phyloP scores from a whole-genome alignment of 1,284 basidiomycete species.

The Malassezia dermatis region DNA sequence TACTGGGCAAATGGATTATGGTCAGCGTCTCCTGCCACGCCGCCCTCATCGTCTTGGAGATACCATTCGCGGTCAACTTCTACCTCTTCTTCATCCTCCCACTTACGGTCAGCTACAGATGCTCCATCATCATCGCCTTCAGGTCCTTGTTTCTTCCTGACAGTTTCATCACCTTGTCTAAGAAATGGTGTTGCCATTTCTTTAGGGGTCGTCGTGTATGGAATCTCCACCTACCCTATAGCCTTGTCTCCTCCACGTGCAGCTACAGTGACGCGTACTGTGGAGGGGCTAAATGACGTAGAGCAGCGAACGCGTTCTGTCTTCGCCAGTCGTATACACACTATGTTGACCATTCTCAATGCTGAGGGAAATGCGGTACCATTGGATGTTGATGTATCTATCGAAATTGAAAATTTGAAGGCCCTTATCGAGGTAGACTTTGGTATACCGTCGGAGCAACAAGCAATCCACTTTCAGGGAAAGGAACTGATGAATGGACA shows the following conservation, averaged over 20 bases:
- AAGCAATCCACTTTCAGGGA: constrained; percentile 26
- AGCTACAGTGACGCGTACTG: neutral
- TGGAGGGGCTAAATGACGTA: neutral
- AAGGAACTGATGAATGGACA: constrained; percentile 21
- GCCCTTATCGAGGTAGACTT: constrained; percentile 36
- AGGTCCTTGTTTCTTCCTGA: constrained; percentile 3
- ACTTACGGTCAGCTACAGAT: constrained; percentile 22
- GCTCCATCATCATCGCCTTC: constrained; percentile 58
- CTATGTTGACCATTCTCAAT: constrained; percentile 44
- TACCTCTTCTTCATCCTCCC: constrained; percentile 33
- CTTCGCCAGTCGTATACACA: neutral
- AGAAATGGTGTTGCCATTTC: constrained; percentile 11
- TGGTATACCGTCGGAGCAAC: constrained; percentile 24
- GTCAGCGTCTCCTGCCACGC: constrained; percentile 65
- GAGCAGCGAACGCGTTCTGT: neutral
- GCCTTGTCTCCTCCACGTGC: neutral
- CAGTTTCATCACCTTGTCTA: constrained; percentile 12
- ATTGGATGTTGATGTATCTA: constrained; percentile 33
- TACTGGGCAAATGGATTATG: constrained; percentile 87
- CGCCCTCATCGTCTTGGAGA: constrained; percentile 35
- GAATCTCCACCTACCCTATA: neutral
- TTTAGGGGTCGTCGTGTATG: neutral
- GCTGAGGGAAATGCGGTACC: constrained; percentile 32
- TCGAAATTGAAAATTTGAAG: constrained; percentile 40
- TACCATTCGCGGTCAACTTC: constrained; percentile 42